Conservation (phyloP, 208 protist species). For the Phytomonas sp. region DNA sequence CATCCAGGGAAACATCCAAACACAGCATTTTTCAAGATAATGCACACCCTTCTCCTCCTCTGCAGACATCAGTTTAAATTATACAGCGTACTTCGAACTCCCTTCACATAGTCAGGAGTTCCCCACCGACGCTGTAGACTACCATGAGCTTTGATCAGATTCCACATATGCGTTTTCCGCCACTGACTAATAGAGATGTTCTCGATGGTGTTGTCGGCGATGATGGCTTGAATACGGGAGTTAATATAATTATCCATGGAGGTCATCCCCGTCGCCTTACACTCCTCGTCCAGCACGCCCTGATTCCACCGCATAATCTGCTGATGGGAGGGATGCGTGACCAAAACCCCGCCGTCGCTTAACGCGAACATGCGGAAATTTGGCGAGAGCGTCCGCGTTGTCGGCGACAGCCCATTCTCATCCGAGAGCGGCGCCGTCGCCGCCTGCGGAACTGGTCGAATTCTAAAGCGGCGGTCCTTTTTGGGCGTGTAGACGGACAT, state of each 20-base stretch:
- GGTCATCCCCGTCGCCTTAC: slow-evolving; percentile 51
- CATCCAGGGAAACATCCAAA: background rate
- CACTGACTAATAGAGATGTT: slow-evolving; percentile 75
- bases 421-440: slow-evolving; percentile 15
- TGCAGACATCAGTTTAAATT: slow-evolving; percentile 22
- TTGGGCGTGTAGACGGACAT: slow-evolving; percentile 82
- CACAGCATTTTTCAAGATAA: background rate
- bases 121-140: slow-evolving; percentile 74
- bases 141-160: slow-evolving; percentile 74
- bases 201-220: slow-evolving; percentile 85
- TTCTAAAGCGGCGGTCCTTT: slow-evolving; percentile 69
- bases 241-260: slow-evolving; percentile 76
- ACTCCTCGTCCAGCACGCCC: slow-evolving; percentile 51
- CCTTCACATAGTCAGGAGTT: slow-evolving; percentile 59
- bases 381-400: slow-evolving; percentile 69
- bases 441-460: slow-evolving; percentile 19
- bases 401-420: slow-evolving; percentile 40
- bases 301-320: slow-evolving; percentile 80
- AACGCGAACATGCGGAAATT: slow-evolving; percentile 81
- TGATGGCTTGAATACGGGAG: slow-evolving; percentile 80
- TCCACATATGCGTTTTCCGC: slow-evolving; percentile 80
- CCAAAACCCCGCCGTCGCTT: slow-evolving; percentile 68
- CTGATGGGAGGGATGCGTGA: slow-evolving; percentile 72
- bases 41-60: background rate
- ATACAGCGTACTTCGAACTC: slow-evolving; percentile 56